Base-by-base conservation (phyloP, 805 yeast species). In the Yamadazyma takamatsuzukensis region DNA sequence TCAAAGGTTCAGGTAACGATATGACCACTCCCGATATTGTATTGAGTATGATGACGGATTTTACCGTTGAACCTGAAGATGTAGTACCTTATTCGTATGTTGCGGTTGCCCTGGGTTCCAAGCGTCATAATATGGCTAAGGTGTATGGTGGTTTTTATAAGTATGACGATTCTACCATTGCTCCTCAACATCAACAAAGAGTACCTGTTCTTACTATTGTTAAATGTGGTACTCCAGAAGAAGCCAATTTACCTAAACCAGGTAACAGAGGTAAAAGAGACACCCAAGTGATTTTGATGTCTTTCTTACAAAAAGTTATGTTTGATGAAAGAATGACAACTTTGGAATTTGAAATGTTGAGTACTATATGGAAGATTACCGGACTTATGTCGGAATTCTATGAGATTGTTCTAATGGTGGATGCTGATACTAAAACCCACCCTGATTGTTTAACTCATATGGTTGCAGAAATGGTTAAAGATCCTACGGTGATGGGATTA, bases 181-280 rank as follows among this genome's bases (percentile, higher is more conserved):
- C 90, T 2, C 61, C 64, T 1, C 89, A 83, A 40, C 83, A 83
- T 47, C 97, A 90, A 60, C 89, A 84, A 54, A 72, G 87, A 43
- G 84, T 84, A 15, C 96, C 96, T 1, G 68, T 88, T 44, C 53
- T 89, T 15, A 65, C 80, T 18, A 68, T 89, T 47, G 94, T 85
- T 18, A 88, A 88, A 56, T 83, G 94, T 59, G 97, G 97, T 39
- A 81, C 95, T 0, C 86, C 87, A 9, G 79, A 70, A 15, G 96
- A 87, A 55, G 79, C 76, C 19, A 70, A 72, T 10, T 68, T 80
- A 4, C 54, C 71, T 14, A 66, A 66, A 52, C 95, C 96, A 4
- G 97, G 97, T 45, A 88, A 88, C 56, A 80, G 97, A 70, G 97
- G 97, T 61, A 88, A 88, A 59, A 83, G 97, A 64, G 97, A 88